Base-by-base conservation (phyloP, 164 flowering plant genomes). In the Berberis thunbergii region DNA sequence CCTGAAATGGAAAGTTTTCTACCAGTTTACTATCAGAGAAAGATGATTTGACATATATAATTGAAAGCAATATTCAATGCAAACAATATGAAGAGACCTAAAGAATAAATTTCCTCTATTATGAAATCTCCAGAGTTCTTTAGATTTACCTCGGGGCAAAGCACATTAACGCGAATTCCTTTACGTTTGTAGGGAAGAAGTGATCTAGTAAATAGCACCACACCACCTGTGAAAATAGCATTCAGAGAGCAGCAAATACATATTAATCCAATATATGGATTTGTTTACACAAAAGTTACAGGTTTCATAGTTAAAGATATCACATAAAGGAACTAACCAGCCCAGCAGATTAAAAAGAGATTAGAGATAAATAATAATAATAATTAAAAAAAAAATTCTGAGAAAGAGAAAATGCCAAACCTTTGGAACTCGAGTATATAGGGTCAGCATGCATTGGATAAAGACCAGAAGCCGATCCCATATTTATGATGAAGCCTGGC, bases 401-500 rank as follows among this genome's bases (percentile, higher is more conserved):
- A 26, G 26, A 26, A 26, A 26, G 26, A 26, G 26, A 26, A 26
- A 26, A 26, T 26, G 26, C 26, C 83, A 68, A 62, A 90, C 98
- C 98, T 88, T 93, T 93, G 43, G 96, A 67, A 56, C 72, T 88
- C 74, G 92, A 67, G 70, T 93, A 93, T 65, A 83, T 75, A 63
- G 98, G 94, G 63, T 90, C 94, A 41, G 0, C 9, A 67, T 67
- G 74, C 81, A 84, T 69, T 12, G 98, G 98, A 79, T 93, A 93
- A 62, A 93, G 96, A 57, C 98, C 97, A 4, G 98, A 72, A 65
- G 97, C 79, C 63, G 98, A 93, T 1, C 91, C 98, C 78, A 93
- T 8, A 67, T 93, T 90, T 62, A 93, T 81, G 60, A 93, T 84
- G 7, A 81, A 96, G 41, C 98, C 98, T 66, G 94, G 89, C 73